Evolutionary conservation across 805 yeast species (phyloP).

Genomic region (Geotrichum ghanense): DNA sequence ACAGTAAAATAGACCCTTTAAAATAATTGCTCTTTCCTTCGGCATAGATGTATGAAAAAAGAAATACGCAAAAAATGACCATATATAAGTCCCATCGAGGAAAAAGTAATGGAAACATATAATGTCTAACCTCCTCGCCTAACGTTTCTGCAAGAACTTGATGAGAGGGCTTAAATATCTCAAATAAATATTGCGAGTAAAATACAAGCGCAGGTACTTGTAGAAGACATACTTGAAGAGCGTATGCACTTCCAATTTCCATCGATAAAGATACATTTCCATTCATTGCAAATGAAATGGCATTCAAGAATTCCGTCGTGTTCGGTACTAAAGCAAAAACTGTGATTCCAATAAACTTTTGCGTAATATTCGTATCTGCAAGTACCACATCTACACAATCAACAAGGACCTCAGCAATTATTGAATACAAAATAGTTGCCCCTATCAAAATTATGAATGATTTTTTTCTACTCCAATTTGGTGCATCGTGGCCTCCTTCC

Average conservation of each 20-base stretch:
- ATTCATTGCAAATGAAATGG: conserved; percentile 89
- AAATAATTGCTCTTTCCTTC: conserved; percentile 95
- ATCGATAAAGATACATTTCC: conserved; percentile 94
- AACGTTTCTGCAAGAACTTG: not conserved
- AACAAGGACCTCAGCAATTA: conserved; percentile 89
- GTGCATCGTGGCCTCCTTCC: conserved; percentile 85
- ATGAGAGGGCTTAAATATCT: not conserved
- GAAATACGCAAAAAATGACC: conserved; percentile 68
- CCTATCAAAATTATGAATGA: conserved; percentile 71
- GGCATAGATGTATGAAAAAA: conserved; percentile 88
- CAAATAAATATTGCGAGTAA: conserved; percentile 23
- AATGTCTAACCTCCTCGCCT: conserved; percentile 12
- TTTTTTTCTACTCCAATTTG: conserved; percentile 87
- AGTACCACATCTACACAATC: conserved; percentile 86
- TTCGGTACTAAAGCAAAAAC: conserved; percentile 94
- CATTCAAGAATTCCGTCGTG: conserved; percentile 93
- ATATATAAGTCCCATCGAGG: conserved; percentile 95
- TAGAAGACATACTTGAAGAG: conserved; percentile 83
- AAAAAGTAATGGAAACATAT: conserved; percentile 65
- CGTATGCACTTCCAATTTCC: conserved; percentile 98
- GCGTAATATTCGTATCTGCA: conserved; percentile 66
- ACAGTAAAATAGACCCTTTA: conserved; percentile 80
- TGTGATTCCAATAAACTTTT: conserved; percentile 85
- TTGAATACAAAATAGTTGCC: conserved; percentile 80
- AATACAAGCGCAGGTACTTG: conserved; percentile 88